A percentile compares a stretch with the other conserved stretches of the same genome.
Evolutionary conservation across 306 rosid genomes (phyloP).

Genomic region (Quercus aquifolioides): DNA sequence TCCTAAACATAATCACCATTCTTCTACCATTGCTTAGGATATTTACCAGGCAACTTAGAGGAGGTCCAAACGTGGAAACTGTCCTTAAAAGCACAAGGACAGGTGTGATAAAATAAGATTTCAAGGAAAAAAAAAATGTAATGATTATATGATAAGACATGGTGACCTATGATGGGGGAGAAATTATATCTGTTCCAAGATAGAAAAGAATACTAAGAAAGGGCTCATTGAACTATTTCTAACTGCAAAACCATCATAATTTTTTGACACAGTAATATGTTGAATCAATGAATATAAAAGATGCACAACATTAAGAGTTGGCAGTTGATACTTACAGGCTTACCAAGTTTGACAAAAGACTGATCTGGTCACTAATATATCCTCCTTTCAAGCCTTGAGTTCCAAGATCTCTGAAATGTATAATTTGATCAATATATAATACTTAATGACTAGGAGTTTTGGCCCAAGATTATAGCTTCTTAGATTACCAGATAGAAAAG

Average conservation of each 20-base stretch:
- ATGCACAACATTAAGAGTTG: background rate
- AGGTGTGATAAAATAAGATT: too few relatives aligned
- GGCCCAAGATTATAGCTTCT: constrained; percentile 7
- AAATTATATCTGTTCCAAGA: background rate
- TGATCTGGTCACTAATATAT: constrained; percentile 65
- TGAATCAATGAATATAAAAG: background rate
- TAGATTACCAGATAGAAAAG: background rate
- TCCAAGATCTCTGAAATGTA: constrained; percentile 75
- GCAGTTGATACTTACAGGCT: constrained; percentile 88
- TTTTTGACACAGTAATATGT: background rate
- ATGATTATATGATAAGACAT: background rate
- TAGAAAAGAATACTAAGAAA: background rate
- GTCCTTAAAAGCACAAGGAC: too few relatives aligned
- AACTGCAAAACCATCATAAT: background rate
- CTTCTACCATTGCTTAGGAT: too few relatives aligned
- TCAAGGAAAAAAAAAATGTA: background rate
- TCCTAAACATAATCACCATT: background rate
- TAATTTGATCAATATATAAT: constrained; percentile 11
- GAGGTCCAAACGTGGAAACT: too few relatives aligned
- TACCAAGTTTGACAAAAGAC: constrained; percentile 82
- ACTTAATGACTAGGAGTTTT: background rate
- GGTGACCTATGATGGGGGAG: background rate
- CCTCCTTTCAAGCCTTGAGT: constrained; percentile 93
- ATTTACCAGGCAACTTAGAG: too few relatives aligned
- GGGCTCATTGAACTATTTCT: background rate